Conservation (phyloP, 805 yeast species). For the Kodamaea jinghongensis region DNA sequence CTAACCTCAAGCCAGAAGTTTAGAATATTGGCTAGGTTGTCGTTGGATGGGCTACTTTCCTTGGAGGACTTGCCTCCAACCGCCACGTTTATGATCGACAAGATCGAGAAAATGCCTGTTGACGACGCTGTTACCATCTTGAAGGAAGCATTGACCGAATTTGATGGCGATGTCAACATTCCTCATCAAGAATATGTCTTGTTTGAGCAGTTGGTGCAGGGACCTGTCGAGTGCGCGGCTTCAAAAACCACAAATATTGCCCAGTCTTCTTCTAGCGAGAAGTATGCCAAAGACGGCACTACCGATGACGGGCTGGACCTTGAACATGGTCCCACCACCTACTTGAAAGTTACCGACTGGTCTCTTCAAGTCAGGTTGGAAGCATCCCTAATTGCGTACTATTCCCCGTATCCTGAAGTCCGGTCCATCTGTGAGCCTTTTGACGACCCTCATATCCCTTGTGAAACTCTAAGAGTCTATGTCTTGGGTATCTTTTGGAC, state of each 20-base stretch:
- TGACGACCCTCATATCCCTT: slow-evolving; percentile 49
- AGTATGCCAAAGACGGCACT: not conserved
- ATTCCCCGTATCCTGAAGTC: slow-evolving; percentile 64
- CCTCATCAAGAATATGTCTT: slow-evolving; percentile 35
- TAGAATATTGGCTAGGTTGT: slow-evolving; percentile 23
- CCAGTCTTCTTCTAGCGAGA: no score
- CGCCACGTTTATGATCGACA: slow-evolving; percentile 41
- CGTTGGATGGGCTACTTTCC: slow-evolving; percentile 22
- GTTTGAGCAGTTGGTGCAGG: slow-evolving; percentile 19
- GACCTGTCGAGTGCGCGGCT: no score
- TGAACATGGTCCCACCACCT: not conserved
- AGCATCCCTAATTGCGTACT: slow-evolving; percentile 40
- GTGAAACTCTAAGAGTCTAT: slow-evolving; percentile 56
- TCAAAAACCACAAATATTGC: no score
- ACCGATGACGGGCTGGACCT: not conserved
- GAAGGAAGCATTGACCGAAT: slow-evolving; percentile 36
- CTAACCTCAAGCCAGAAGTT: slow-evolving; percentile 25
- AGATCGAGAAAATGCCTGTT: slow-evolving; percentile 30
- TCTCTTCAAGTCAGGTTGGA: slow-evolving; percentile 34
- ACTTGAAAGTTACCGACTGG: slow-evolving; percentile 21
- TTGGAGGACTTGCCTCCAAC: slow-evolving; percentile 29
- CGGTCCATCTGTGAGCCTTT: slow-evolving; percentile 58
- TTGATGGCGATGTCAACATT: slow-evolving; percentile 48
- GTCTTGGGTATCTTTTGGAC: slow-evolving; percentile 50
- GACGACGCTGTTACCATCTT: slow-evolving; percentile 42